These are phyloP conservation scores for Udeniomyces megalosporus DNA, from an alignment of 768 basidiomycete species.

Conservation along the genomic window DNA sequence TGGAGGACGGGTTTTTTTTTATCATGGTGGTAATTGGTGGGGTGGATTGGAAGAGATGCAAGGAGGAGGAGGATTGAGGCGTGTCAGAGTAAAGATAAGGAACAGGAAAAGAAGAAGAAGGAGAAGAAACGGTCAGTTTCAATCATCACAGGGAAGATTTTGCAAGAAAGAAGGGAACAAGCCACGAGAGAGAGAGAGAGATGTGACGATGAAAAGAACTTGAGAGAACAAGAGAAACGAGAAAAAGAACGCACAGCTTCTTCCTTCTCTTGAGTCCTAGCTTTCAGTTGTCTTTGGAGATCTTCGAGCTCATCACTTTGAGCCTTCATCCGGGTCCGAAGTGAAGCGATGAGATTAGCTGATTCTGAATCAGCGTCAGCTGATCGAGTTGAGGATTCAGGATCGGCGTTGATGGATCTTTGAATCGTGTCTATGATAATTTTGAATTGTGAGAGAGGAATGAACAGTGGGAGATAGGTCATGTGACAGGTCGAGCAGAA, in stretches of 20 bases:
- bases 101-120: too few species aligned
- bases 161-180: neutral
- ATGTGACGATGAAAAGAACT: neutral
- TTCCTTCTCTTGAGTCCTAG: constrained; percentile 16
- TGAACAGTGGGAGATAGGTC: neutral
- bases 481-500: too few species aligned
- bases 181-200: neutral
- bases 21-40: too few species aligned
- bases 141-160: too few species aligned
- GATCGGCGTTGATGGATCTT: constrained; percentile 52
- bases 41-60: too few species aligned
- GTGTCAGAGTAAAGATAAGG: too few species aligned
- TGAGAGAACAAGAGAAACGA: neutral
- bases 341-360: constrained; percentile 60
- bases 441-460: neutral
- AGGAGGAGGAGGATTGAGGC: too few species aligned
- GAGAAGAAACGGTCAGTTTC: too few species aligned
- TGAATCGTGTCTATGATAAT: constrained; percentile 50
- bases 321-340: constrained; percentile 64
- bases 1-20: too few species aligned
- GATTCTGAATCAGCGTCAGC: constrained; percentile 57
- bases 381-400: constrained; percentile 45
- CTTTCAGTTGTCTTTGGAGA: constrained; percentile 26
- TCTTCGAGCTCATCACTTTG: constrained; percentile 43
- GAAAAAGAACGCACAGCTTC: constrained; percentile 22